Evolutionary conservation across 345 rosid genomes (phyloP).

Genomic region (Corchorus olitorius): DNA sequence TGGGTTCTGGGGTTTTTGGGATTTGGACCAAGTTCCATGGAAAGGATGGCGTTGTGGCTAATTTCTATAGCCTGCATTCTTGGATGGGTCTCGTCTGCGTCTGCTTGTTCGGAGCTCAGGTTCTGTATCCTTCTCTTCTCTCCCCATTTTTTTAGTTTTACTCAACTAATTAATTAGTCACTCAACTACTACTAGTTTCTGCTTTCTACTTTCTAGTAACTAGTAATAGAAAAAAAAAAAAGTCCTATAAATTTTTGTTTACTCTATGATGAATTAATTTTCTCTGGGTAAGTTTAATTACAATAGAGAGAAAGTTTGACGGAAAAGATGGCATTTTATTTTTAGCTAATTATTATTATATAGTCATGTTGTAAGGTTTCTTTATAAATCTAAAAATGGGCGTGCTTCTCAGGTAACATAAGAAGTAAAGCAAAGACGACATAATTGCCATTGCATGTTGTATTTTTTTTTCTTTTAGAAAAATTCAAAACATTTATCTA

Average conservation of each 20-base stretch:
- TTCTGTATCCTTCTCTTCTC: constrained; percentile 25
- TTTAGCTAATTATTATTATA: too few relatives aligned
- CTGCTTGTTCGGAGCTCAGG: constrained; percentile 88
- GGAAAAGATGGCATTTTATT: too few relatives aligned
- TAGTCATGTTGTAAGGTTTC: background rate
- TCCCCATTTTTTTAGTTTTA: background rate
- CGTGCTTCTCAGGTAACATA: background rate
- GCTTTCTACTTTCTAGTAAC: too few relatives aligned
- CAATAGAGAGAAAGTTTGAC: too few relatives aligned
- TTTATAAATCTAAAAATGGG: background rate
- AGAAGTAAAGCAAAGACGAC: background rate
- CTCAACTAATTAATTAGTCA: too few relatives aligned
- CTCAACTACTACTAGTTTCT: too few relatives aligned
- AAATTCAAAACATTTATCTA: too few relatives aligned
- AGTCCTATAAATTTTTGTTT: background rate
- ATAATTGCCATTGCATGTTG: background rate
- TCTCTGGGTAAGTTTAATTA: background rate
- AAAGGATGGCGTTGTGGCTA: constrained; percentile 61
- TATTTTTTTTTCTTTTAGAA: too few relatives aligned
- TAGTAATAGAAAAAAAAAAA: too few relatives aligned
- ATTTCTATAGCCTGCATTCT: constrained; percentile 92
- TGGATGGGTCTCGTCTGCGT: constrained; percentile 96
- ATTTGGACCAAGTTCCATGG: constrained; percentile 87
- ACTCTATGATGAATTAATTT: background rate
- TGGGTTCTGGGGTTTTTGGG: constrained; percentile 80